A percentile compares a stretch with the other conserved stretches of the same genome.
Conservation (phyloP, 2,329 filamentous ascomycete genomes). For the Cadophora sp. region DNA sequence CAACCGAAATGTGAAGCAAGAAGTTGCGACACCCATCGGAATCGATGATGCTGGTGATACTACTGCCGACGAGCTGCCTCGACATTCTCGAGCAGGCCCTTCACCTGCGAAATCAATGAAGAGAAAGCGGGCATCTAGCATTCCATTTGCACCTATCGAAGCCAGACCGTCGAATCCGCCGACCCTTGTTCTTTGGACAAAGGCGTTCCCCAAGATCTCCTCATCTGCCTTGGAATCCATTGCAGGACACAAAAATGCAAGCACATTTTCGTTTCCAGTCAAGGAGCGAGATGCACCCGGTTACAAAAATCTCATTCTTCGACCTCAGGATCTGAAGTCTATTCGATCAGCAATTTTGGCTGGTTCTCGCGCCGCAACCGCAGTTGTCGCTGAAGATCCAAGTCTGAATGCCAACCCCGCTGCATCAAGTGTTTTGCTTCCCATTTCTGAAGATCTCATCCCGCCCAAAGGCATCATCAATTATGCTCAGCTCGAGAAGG, state of each 20-base stretch:
- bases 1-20: slow-evolving; percentile 61
- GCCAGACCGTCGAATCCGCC: slow-evolving; percentile 60
- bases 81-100: slow-evolving; percentile 30
- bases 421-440: slow-evolving; percentile 65
- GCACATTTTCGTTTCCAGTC: slow-evolving; percentile 79
- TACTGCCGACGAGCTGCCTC: slow-evolving; percentile 56
- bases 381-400: slow-evolving; percentile 65
- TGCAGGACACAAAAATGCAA: slow-evolving; percentile 77
- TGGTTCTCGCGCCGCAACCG: slow-evolving; percentile 70
- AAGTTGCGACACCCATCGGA: slow-evolving; percentile 61
- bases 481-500: slow-evolving; percentile 88
- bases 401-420: slow-evolving; percentile 52
- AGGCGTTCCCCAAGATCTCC: slow-evolving; percentile 76
- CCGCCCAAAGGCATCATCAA: slow-evolving; percentile 93
- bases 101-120: slow-evolving; percentile 54
- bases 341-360: slow-evolving; percentile 79
- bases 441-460: slow-evolving; percentile 77
- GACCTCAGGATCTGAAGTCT: slow-evolving; percentile 78
- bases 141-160: slow-evolving; percentile 27
- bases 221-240: slow-evolving; percentile 78
- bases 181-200: slow-evolving; percentile 76
- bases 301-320: slow-evolving; percentile 75
- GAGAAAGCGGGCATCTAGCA: slow-evolving; percentile 58
- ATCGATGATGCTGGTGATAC: slow-evolving; percentile 63
- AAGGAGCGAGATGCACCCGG: slow-evolving; percentile 78